Evolutionary conservation across 805 yeast genomes (phyloP).

Genomic region (Candida maris): DNA sequence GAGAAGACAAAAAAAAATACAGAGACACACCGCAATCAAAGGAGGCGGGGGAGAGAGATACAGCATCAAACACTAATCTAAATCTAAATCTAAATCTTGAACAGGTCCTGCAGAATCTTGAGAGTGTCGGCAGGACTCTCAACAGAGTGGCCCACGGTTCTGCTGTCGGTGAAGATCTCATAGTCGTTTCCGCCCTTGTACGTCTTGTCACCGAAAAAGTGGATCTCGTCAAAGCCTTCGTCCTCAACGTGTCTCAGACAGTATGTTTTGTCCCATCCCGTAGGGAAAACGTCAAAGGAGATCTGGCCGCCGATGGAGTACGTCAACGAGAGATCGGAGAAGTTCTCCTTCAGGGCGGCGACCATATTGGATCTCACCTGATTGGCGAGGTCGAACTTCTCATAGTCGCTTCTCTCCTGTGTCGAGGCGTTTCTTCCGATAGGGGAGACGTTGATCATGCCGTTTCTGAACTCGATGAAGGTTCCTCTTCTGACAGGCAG

Average conservation of each 20-base stretch:
- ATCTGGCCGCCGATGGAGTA: conserved; percentile 99
- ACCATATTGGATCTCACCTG: conserved; percentile 84
- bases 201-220: conserved; percentile 98
- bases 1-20: no score
- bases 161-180: conserved; percentile 86
- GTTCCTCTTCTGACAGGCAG: conserved; percentile 98
- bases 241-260: conserved; percentile 86
- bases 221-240: conserved; percentile 83
- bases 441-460: conserved; percentile 98
- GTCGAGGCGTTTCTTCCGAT: conserved; percentile 97
- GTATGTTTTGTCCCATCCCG: conserved; percentile 99
- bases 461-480: conserved; percentile 97
- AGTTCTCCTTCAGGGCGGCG: conserved; percentile 73
- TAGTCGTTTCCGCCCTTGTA: conserved; percentile 98
- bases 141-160: conserved; percentile 97
- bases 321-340: conserved; percentile 81
- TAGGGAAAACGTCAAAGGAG: conserved; percentile 98
- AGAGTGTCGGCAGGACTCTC: conserved; percentile 85
- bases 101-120: conserved; percentile 77
- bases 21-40: no score
- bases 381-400: conserved; percentile 75
- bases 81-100: conserved; percentile 41
- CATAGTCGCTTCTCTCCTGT: conserved; percentile 89
- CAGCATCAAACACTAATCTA: no score
- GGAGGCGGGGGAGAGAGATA: no score